phyloP scores from a whole-genome alignment of 768 basidiomycete genomes.

The Podaxis mareebaensis region DNA sequence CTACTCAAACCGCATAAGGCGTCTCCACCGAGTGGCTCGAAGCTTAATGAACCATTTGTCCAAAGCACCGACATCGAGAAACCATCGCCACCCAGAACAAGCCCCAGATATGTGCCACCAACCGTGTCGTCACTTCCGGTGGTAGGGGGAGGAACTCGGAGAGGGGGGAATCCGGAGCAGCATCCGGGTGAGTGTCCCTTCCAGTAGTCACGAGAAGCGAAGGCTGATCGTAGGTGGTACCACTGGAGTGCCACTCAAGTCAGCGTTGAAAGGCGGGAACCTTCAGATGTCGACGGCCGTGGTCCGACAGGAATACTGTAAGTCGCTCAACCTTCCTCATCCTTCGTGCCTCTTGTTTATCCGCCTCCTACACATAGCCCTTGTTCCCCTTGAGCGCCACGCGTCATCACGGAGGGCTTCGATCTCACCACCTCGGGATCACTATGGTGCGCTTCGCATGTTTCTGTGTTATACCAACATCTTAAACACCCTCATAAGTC shows the following conservation, averaged over 20 bases:
- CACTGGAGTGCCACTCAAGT: slow-evolving; percentile 13
- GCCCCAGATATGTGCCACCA: slow-evolving; percentile 8
- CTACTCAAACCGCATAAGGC: slow-evolving; percentile 8
- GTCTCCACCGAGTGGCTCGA: background rate
- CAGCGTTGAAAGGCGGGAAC: slow-evolving; percentile 10
- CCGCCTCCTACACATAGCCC: background rate
- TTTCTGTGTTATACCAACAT: background rate
- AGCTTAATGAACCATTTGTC: background rate
- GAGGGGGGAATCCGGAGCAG: slow-evolving; percentile 5
- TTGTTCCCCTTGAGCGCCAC: slow-evolving; percentile 9
- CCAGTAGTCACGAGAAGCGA: background rate
- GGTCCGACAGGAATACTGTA: slow-evolving; percentile 15
- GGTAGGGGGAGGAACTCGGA: background rate
- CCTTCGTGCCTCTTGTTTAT: background rate
- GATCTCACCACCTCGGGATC: slow-evolving; percentile 9
- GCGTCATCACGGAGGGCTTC: slow-evolving; percentile 6
- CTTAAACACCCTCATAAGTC: background rate
- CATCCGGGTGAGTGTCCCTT: slow-evolving; percentile 4
- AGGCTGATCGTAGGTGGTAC: background rate
- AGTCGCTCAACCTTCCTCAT: background rate
- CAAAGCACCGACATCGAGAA: background rate
- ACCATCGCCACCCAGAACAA: background rate
- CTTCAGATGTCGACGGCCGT: background rate
- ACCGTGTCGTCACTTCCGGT: background rate
- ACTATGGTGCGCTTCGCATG: slow-evolving; percentile 8